Evolutionary conservation across 1,139 yeast genomes (phyloP).

Genomic region (Geotrichum cucujoidarum): DNA sequence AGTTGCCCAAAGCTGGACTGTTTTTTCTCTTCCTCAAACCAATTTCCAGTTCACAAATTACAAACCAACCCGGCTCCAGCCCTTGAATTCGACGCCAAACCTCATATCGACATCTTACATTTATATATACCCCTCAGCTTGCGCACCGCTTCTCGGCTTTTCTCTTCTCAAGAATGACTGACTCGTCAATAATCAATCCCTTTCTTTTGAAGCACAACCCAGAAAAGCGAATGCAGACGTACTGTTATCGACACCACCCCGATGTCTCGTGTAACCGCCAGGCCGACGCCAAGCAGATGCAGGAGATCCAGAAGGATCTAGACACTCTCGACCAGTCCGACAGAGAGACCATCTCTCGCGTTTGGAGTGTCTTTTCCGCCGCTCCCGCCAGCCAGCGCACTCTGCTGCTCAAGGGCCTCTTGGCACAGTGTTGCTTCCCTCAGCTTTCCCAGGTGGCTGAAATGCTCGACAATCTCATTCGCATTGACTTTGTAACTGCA

Average conservation of each 20-base stretch:
- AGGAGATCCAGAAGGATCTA: slow-evolving; percentile 46
- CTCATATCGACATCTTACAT: too few relatives aligned
- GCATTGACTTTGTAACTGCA: slow-evolving; percentile 81
- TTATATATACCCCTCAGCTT: background rate
- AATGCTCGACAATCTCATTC: slow-evolving; percentile 71
- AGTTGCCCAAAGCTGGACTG: too few relatives aligned
- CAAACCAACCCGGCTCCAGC: too few relatives aligned
- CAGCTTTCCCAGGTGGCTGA: slow-evolving; percentile 79
- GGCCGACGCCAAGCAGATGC: slow-evolving; percentile 64
- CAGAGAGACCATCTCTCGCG: slow-evolving; percentile 65
- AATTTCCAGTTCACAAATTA: too few relatives aligned
- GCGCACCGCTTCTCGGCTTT: background rate
- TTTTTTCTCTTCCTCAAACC: background rate
- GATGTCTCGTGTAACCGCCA: slow-evolving; percentile 66
- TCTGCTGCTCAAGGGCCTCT: slow-evolving; percentile 73
- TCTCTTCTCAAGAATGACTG: background rate
- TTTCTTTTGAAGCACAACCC: slow-evolving; percentile 2
- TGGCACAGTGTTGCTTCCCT: slow-evolving; percentile 92
- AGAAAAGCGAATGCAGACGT: slow-evolving; percentile 30
- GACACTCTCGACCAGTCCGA: slow-evolving; percentile 52
- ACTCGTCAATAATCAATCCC: slow-evolving; percentile 6
- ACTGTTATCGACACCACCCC: slow-evolving; percentile 91
- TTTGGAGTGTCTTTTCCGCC: slow-evolving; percentile 74
- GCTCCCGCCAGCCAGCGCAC: slow-evolving; percentile 66
- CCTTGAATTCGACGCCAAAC: too few relatives aligned